phyloP scores from a whole-genome alignment of 2,329 filamentous ascomycete species.

The Colletotrichum abscissum region DNA sequence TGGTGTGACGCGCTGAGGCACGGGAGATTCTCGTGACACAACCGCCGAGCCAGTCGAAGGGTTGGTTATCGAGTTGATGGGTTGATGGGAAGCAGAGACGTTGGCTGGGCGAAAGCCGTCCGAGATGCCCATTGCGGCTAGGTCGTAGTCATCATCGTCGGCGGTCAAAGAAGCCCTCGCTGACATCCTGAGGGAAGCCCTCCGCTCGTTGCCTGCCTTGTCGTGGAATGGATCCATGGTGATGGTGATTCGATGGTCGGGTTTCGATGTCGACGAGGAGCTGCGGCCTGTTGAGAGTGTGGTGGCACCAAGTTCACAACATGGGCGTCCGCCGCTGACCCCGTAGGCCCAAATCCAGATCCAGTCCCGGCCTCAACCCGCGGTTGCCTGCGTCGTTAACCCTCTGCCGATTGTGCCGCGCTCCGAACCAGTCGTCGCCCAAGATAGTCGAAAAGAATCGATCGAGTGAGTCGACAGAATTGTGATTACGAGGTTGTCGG shows the following conservation, averaged over 20 bases:
- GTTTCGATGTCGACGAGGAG: constrained; percentile 20
- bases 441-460: background rate
- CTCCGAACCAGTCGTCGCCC: constrained; percentile 23
- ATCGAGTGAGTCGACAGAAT: background rate
- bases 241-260: constrained; percentile 15
- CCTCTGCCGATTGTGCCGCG: background rate
- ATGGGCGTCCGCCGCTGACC: constrained; percentile 30
- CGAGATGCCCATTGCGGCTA: constrained; percentile 62
- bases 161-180: constrained; percentile 43
- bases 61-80: constrained; percentile 40
- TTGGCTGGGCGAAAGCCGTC: constrained; percentile 61
- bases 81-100: constrained; percentile 37
- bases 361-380: constrained; percentile 15
- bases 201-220: constrained; percentile 54
- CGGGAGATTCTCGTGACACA: constrained; percentile 26
- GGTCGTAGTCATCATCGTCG: constrained; percentile 60
- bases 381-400: constrained; percentile 9
- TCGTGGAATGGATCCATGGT: constrained; percentile 55
- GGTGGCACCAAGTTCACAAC: constrained; percentile 27
- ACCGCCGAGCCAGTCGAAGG: constrained; percentile 37
- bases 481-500: background rate
- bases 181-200: constrained; percentile 55
- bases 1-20: constrained; percentile 37
- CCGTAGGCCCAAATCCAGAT: constrained; percentile 29
- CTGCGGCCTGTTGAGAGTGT: constrained; percentile 8